phyloP scores from a whole-genome alignment of 768 basidiomycete species.

The Tylopilus felleus region DNA sequence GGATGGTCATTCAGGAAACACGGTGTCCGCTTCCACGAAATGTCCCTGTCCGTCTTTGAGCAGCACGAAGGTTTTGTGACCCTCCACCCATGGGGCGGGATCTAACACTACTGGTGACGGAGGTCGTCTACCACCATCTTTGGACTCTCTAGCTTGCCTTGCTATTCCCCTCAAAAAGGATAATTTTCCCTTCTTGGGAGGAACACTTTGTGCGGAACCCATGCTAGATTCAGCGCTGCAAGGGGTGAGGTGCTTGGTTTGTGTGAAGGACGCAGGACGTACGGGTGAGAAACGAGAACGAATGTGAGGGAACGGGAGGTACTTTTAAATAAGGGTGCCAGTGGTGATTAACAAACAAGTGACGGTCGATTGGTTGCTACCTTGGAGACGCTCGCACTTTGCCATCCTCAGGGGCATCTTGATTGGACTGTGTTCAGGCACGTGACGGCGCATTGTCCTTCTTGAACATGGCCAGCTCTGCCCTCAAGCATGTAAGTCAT shows the following conservation, averaged over 20 bases:
- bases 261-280: not conserved
- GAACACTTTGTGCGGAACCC: not conserved
- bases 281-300: not conserved
- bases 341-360: no score
- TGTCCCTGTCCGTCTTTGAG: constrained; percentile 26
- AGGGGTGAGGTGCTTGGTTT: not conserved
- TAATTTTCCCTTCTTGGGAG: not conserved
- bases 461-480: constrained; percentile 41
- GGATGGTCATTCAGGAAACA: not conserved
- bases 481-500: constrained; percentile 41
- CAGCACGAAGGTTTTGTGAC: constrained; percentile 19
- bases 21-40: constrained; percentile 10
- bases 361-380: not conserved
- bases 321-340: not conserved
- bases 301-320: not conserved
- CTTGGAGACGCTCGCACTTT: no score
- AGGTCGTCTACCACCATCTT: not conserved
- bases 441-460: constrained; percentile 13
- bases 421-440: not conserved
- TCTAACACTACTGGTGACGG: constrained; percentile 8
- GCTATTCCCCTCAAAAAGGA: not conserved
- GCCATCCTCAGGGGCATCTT: no score
- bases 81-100: constrained; percentile 17
- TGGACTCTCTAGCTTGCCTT: not conserved
- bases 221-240: not conserved